Evolutionary conservation across 176 grass and related monocot species (phyloP).

Genomic region (Carex cristatella): DNA sequence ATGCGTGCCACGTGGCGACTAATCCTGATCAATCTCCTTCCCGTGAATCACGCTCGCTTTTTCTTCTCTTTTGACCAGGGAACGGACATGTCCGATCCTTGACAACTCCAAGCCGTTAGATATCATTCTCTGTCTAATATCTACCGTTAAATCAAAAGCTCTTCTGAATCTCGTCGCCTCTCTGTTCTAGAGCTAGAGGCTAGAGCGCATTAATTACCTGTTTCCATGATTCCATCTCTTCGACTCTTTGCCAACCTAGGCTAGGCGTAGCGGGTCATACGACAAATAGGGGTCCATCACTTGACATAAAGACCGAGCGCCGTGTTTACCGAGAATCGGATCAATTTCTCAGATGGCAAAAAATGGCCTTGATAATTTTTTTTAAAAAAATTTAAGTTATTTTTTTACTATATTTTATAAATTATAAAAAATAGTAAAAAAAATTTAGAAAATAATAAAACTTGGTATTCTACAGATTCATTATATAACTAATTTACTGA

Average conservation of each 20-base stretch:
- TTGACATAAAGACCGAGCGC: not conserved
- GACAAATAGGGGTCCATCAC: not conserved
- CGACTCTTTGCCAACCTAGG: not conserved
- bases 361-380: too few species aligned
- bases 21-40: not conserved
- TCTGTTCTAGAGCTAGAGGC: not conserved
- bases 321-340: too few species aligned
- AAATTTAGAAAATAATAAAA: too few species aligned
- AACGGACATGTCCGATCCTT: not conserved
- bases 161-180: not conserved
- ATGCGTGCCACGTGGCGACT: not conserved
- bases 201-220: not conserved
- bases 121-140: not conserved
- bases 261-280: not conserved
- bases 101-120: not conserved
- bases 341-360: too few species aligned
- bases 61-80: not conserved
- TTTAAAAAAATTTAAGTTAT: too few species aligned
- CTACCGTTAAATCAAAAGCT: not conserved
- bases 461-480: too few species aligned
- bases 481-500: too few species aligned
- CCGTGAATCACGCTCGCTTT: slow-evolving; percentile 4
- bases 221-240: not conserved
- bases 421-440: too few species aligned
- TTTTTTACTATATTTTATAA: too few species aligned